Percentiles rank a stretch among this genome's conserved stretches.
phyloP scores from a whole-genome alignment of 1,139 yeast genomes.

The Yamadazyma jaroonii region DNA sequence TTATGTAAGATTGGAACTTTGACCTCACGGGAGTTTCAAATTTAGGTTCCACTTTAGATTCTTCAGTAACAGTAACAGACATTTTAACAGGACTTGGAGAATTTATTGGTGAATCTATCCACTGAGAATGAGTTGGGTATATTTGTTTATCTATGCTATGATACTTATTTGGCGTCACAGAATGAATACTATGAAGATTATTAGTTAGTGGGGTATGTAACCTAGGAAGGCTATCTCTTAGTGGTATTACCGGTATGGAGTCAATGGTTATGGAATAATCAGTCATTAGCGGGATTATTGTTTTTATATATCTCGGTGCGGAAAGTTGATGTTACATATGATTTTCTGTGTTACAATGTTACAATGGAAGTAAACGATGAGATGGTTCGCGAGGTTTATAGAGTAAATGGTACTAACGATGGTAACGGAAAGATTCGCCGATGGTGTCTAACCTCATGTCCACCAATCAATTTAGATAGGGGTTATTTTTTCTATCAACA shows the following conservation, averaged over 20 bases:
- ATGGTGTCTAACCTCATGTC: no score
- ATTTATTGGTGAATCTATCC: slow-evolving; percentile 30
- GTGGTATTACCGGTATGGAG: not conserved
- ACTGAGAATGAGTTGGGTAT: slow-evolving; percentile 33
- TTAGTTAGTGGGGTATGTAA: no score
- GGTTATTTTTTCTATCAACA: no score
- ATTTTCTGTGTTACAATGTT: not conserved
- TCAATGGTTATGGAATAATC: not conserved
- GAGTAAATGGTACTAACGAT: no score
- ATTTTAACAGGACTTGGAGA: slow-evolving; percentile 20
- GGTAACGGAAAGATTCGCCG: no score
- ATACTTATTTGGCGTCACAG: no score
- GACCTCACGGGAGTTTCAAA: slow-evolving; percentile 24
- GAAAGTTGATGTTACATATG: slow-evolving; percentile 1
- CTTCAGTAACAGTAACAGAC: slow-evolving; percentile 13
- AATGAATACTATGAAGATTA: not conserved
- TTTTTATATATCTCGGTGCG: slow-evolving; percentile 1
- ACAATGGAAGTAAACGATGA: no score
- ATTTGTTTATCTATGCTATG: slow-evolving; percentile 7
- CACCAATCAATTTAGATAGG: no score
- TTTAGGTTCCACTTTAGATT: slow-evolving; percentile 6
- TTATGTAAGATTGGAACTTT: slow-evolving; percentile 17
- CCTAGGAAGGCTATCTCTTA: no score
- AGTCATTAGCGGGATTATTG: no score
- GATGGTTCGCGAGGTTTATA: no score